Base-by-base conservation (phyloP, 306 rosid species). In the Vachellia pachyceras region DNA sequence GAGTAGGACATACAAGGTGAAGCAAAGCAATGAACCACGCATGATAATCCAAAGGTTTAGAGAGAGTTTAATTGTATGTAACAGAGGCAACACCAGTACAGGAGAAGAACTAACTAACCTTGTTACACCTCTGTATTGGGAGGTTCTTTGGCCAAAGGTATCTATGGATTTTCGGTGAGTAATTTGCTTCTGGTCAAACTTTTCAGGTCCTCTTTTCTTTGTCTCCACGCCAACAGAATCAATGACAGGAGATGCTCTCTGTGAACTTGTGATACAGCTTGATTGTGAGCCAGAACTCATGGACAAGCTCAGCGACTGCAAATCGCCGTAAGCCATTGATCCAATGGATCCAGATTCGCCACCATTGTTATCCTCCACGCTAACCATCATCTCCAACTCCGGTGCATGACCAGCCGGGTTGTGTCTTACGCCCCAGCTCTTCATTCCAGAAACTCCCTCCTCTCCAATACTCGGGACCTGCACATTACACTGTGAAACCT, bases 121-220 rank as follows among this genome's bases (percentile, higher is more conserved):
- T 79, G 97, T 92, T 45, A 92, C 97, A 50, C 97, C 97, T 68
- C 95, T 85, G 55, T 89, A 92, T 78, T 92, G 97, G 13, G 97
- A 92, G 41, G 97, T 92, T 85, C 95, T 89, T 79, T 92, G 95
- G 14, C 97, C 97, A 84, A 89, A 92, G 36, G 95, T 89, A 52
- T 92, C 95, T 23, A 90, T 78, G 64, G 97, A 92, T 88, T 92
- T 92, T 81, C 95, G 83, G 60, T 88, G 97, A 81, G 85, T 87
- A 76, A 85, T 84, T 75, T 78, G 87, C 83, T 92, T 92, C 45
- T 86, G 88, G 72, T 86, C 90, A 68, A 76, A 46, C 80, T 82
- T 90, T 69, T 83, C 90, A 79, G 82, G 83, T 29, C 87, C 89
- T 80, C 92, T 89, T 82, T 90, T 92, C 88, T 90, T 92, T 3